Evolutionary conservation across 139 green algal genomes (phyloP), one percentile per base, ranked within the genome.

Genomic region (Nannochloris sp.): DNA sequence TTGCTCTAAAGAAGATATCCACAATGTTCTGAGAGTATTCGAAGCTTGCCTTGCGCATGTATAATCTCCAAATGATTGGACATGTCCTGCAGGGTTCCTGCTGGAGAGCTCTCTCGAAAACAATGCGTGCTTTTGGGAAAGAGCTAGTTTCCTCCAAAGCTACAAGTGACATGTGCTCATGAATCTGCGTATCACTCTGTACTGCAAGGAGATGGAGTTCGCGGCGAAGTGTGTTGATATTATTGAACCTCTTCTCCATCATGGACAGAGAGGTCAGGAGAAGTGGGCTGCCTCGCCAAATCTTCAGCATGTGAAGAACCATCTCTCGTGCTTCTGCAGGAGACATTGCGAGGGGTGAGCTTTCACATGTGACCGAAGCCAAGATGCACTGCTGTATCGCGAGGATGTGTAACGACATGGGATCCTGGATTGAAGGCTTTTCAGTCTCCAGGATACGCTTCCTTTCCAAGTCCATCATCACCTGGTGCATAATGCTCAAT

Each of bases 1-100:
- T 62, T 9, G 76, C 82, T 5, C 87, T 70, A 40, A 95, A 71
- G 48, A 95, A 86, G 20, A 88, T 65, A 29, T 53, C 17, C 46
- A 53, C 79, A 5, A 50, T 25, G 25, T 6, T n/a, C 1, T 50
- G 29, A 20, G 40, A 29, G 2, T 49, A n/a, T 49, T 29, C 12
- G 14, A 17, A 16, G 20, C 40, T 51, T 64, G 20, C 58, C 6
- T 57, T n/a, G 12, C 58, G 58, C 20, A 64, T 16, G 20, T 29
- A 59, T 31, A 49, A 28, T 29, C 58, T 29, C 58, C 58, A 64
- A 14, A 64, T 23, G 17, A 51, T 17, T 51, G 58, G 58, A 28
- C 23, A 64, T 37, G 20, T 1, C 23, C 20, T 59, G 23, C 58
- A 51, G n/a, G 58, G 56, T 1, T 25, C 14, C n/a, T 51, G 25